Percentiles rank a stretch among this genome's conserved stretches.
Evolutionary conservation across 106 monocot species (phyloP).

Genomic region (Narthecium ossifragum): DNA sequence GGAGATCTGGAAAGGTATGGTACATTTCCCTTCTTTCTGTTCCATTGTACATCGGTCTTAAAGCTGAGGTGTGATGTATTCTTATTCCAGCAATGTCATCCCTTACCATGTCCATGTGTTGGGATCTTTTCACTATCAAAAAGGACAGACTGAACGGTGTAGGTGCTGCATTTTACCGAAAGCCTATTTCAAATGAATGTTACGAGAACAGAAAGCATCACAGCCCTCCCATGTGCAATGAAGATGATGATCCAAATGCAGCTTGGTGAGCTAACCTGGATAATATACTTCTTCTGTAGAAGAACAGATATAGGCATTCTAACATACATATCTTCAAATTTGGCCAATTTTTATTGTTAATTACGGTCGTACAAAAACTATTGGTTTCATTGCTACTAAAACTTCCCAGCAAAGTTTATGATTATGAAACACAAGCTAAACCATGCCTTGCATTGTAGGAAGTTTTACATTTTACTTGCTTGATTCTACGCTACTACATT

Average conservation of each 20-base stretch:
- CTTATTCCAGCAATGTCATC: slow-evolving; percentile 62
- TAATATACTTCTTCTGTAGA: too few relatives aligned
- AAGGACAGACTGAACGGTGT: slow-evolving; percentile 79
- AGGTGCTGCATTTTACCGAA: slow-evolving; percentile 72
- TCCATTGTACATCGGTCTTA: neutral
- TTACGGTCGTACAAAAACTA: too few relatives aligned
- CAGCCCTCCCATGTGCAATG: slow-evolving; percentile 72
- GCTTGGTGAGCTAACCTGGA: slow-evolving; percentile 56
- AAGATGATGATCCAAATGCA: slow-evolving; percentile 77
- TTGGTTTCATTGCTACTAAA: too few relatives aligned
- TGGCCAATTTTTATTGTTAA: too few relatives aligned
- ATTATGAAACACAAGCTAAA: too few relatives aligned
- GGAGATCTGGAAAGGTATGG: slow-evolving; percentile 75
- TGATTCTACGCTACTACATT: neutral
- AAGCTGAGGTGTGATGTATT: neutral
- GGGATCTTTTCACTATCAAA: slow-evolving; percentile 79
- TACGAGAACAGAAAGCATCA: slow-evolving; percentile 54
- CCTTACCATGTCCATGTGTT: slow-evolving; percentile 83
- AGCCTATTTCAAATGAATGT: slow-evolving; percentile 77
- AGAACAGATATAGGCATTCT: too few relatives aligned
- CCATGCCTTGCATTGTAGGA: too few relatives aligned
- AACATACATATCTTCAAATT: too few relatives aligned
- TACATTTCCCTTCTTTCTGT: too few relatives aligned
- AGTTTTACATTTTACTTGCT: neutral
- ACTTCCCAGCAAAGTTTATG: too few relatives aligned